Percentiles rank a stretch among this genome's conserved stretches.
Conservation (phyloP, 805 yeast species). For the Metschnikowia cubensis region DNA sequence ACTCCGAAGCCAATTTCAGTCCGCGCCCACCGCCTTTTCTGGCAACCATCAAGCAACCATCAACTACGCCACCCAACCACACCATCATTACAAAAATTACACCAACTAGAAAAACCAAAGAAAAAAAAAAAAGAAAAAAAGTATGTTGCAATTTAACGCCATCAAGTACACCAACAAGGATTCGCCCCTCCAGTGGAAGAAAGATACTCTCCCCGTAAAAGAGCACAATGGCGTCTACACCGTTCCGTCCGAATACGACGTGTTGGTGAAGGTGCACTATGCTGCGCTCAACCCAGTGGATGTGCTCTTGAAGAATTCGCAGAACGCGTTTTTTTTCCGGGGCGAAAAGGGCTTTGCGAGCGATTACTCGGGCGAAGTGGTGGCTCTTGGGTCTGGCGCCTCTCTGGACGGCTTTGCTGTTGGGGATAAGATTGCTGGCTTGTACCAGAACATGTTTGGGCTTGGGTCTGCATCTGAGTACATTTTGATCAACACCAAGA, state of each 20-base stretch:
- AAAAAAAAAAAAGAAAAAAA: neutral
- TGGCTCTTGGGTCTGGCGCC: conserved; percentile 28
- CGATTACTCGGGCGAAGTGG: conserved; percentile 34
- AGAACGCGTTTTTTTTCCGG: conserved; percentile 9
- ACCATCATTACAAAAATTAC: too few species aligned
- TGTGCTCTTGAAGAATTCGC: conserved; percentile 19
- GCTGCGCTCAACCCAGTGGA: conserved; percentile 37
- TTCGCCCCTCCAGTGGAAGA: conserved; percentile 13
- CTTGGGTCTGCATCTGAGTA: conserved; percentile 48
- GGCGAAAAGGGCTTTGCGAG: conserved; percentile 25
- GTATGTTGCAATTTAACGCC: conserved; percentile 21
- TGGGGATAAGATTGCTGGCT: conserved; percentile 32
- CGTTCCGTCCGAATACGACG: conserved; percentile 14
- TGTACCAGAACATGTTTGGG: conserved; percentile 15
- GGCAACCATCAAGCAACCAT: too few species aligned
- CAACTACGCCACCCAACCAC: too few species aligned
- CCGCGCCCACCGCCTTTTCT: too few species aligned
- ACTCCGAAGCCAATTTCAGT: too few species aligned
- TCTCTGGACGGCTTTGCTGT: conserved; percentile 18
- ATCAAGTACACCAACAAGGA: conserved; percentile 18
- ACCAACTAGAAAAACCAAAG: too few species aligned
- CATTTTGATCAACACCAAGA: conserved; percentile 34
- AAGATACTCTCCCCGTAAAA: conserved; percentile 11
- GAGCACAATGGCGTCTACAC: conserved; percentile 9
- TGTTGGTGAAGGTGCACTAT: conserved; percentile 29